Base-by-base conservation (phyloP, 2,329 filamentous ascomycete species). In the Blastomyces silverae region DNA sequence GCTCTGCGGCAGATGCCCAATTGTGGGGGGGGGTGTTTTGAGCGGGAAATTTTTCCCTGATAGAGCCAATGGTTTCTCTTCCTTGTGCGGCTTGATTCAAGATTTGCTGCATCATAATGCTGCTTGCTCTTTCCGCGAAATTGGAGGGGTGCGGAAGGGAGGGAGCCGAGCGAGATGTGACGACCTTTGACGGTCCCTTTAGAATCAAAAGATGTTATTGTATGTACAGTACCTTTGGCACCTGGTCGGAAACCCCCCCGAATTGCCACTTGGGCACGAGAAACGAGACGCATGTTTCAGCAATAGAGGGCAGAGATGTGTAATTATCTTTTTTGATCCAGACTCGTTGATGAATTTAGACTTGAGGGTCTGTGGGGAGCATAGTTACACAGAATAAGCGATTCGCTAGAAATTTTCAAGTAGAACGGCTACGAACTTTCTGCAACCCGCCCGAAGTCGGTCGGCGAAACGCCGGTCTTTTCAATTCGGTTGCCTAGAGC, bases 1-100 rank as follows among this genome's bases (percentile, higher is more conserved):
- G n/a, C n/a, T 39, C 6, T 22, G 13, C 22, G 20, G n/a, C 5
- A 44, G 56, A 20, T 58, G 56, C 56, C 56, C 37, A 58, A 58
- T 42, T 58, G 56, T 10, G 56, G 56, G 37, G 37, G 56, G 56
- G 37, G 37, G 28, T 25, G 31, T 28, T n/a, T 58, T n/a, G 31
- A 37, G 20, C 34, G 11, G 17, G 34, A 56, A 56, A 4, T 37
- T 56, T n/a, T 56, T 37, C 6, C 20, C 31, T 34, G 34, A 20
- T 37, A 17, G 7, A 6, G 53, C 53, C 53, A 56, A 56, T 56
- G 17, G 31, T 11, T 56, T 5, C 3, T 3, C 11, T 10, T 15
- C 31, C 7, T 37, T 56, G 15, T n/a, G 53, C 34, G 13, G 0
- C 10, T 17, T 10, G 22, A 28, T 53, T 53, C 22, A 31, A 28